Percentiles rank a stretch among this genome's conserved stretches.
These are phyloP conservation scores for Aspergillus kassunensis DNA, from an alignment of 495 filamentous ascomycete species.

Conservation along the genomic window DNA sequence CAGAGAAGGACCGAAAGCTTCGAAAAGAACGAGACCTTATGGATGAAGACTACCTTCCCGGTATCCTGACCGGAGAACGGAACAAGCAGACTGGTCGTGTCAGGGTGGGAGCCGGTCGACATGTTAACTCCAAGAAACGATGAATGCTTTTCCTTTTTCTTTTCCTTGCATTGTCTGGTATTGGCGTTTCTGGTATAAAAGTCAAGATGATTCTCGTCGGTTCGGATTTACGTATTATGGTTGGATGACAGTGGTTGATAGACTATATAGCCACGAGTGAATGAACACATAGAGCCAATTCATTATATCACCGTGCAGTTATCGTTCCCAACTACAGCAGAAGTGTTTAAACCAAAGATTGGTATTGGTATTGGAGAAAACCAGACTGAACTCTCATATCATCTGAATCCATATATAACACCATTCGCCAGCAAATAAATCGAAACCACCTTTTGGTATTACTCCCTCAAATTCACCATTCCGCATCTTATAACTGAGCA, in stretches of 20 bases:
- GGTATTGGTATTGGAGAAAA: constrained; percentile 10
- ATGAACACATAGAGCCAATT: constrained; percentile 11
- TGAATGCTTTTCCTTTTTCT: constrained; percentile 25
- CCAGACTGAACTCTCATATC: constrained; percentile 24
- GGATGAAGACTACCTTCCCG: constrained; percentile 90
- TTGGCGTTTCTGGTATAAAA: constrained; percentile 36
- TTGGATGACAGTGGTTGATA: constrained; percentile 7
- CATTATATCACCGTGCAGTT: too few relatives aligned
- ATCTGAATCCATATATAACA: constrained; percentile 39
- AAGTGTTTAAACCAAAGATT: not conserved
- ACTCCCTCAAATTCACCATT: constrained; percentile 14
- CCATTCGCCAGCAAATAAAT: constrained; percentile 42
- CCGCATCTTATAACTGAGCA: constrained; percentile 27
- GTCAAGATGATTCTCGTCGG: constrained; percentile 18
- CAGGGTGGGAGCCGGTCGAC: constrained; percentile 79
- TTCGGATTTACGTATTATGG: constrained; percentile 20
- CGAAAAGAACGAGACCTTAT: constrained; percentile 71
- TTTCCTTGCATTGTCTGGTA: constrained; percentile 26
- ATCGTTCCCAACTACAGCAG: not conserved
- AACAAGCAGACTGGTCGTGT: constrained; percentile 58
- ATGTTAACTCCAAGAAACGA: constrained; percentile 78
- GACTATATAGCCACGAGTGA: constrained; percentile 18
- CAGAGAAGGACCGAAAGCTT: constrained; percentile 59
- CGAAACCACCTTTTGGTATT: constrained; percentile 29
- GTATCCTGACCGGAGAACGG: constrained; percentile 77